phyloP scores from a whole-genome alignment of 1,284 basidiomycete genomes.

The Omphalotus olearius region DNA sequence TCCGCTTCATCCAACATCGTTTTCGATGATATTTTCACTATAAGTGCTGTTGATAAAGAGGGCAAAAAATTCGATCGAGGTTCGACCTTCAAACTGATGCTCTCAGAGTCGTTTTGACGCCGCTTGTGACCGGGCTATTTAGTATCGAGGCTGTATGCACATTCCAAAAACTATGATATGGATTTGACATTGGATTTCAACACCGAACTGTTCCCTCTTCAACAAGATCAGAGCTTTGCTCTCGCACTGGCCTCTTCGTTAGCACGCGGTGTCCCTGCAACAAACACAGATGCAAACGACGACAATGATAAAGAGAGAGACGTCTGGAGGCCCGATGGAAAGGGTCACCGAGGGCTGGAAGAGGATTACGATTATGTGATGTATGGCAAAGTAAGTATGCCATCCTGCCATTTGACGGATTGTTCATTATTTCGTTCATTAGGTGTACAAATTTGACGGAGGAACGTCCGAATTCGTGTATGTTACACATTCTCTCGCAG shows the following conservation, averaged over 20 bases:
- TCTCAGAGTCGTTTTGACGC: conserved; percentile 1
- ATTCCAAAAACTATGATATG: conserved; percentile 88
- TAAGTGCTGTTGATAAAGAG: conserved; percentile 83
- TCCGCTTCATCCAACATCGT: conserved; percentile 68
- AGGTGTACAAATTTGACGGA: conserved; percentile 98
- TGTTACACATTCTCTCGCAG: conserved; percentile 22
- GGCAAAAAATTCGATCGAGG: conserved; percentile 98
- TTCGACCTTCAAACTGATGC: conserved; percentile 29
- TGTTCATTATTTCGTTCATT: conserved; percentile 14
- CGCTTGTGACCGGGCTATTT: conserved; percentile 15
- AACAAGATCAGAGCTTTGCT: conserved; percentile 71
- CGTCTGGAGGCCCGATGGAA: conserved; percentile 87
- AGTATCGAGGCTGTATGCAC: conserved; percentile 86
- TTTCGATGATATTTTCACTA: conserved; percentile 89
- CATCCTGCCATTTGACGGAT: conserved; percentile 2
- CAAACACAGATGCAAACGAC: conserved; percentile 37
- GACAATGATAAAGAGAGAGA: conserved; percentile 72
- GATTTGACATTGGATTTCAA: conserved; percentile 89
- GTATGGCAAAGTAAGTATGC: conserved; percentile 84
- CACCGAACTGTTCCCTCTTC: conserved; percentile 78
- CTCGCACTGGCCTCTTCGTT: conserved; percentile 86
- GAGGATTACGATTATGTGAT: conserved; percentile 99
- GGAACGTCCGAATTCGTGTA: conserved; percentile 80
- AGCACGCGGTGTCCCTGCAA: conserved; percentile 51
- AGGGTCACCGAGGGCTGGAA: conserved; percentile 83